Conservation (phyloP, 768 basidiomycete species). For the Chalciporus sphaerocephalus region DNA sequence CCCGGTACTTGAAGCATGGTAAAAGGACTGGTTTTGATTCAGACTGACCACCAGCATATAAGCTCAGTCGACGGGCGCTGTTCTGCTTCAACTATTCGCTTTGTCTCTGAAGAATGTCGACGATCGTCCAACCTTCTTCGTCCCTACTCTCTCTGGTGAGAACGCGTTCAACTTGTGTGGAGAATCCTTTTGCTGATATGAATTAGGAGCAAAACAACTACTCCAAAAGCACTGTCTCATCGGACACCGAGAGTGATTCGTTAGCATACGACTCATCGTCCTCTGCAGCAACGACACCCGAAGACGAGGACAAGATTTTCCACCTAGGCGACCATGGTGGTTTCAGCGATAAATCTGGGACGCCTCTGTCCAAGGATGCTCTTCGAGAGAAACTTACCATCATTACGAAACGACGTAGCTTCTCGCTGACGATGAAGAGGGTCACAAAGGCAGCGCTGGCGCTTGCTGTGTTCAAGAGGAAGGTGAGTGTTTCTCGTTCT, state of each 20-base stretch:
- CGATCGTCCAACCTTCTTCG: conserved; percentile 8
- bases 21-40: conserved; percentile 8
- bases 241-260: conserved; percentile 23
- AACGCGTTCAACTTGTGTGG: too few species aligned
- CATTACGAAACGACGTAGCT: conserved; percentile 10
- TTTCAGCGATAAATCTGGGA: conserved; percentile 5
- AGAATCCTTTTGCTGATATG: background rate
- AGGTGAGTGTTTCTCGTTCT: conserved; percentile 10
- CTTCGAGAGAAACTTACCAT: conserved; percentile 5
- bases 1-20: background rate
- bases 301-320: conserved; percentile 26
- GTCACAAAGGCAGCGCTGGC: conserved; percentile 19
- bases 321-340: conserved; percentile 13
- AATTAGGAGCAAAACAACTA: conserved; percentile 5
- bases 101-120: conserved; percentile 7
- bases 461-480: conserved; percentile 24
- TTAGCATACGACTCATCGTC: conserved; percentile 20
- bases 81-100: background rate
- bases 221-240: conserved; percentile 12
- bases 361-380: background rate
- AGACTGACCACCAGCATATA: background rate
- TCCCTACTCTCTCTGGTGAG: conserved; percentile 14
- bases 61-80: background rate
- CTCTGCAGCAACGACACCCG: conserved; percentile 31
- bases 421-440: conserved; percentile 20